Base-by-base conservation (phyloP, 2,329 filamentous ascomycete species). In the Aureobasidium sp. region DNA sequence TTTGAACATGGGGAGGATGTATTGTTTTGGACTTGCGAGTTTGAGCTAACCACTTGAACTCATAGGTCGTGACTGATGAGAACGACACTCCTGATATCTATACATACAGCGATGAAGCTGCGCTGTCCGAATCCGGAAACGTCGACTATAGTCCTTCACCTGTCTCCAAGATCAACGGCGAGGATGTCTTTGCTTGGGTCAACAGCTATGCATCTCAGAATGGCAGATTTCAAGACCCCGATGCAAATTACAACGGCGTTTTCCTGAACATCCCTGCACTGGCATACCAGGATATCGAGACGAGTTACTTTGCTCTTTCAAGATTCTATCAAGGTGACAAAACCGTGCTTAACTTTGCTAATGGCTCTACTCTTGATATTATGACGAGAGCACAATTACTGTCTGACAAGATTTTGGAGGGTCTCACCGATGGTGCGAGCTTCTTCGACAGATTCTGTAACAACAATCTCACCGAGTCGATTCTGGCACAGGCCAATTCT, bases 371-470 rank as follows among this genome's bases (percentile, higher is more conserved):
- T 1, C 69, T 60, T 21, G 69, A 67, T 27, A 62, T 68, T 27
- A 66, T 68, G 55, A 74, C 74, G 11, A 25, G 72, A n/a, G 73
- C 55, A n/a, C 42, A 48, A 8, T 29, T 30, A 8, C 27, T 49
- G 42, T 29, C 32, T 1, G 63, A 69, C 53, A 62, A 62, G 8
- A 65, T 72, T 63, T 74, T 78, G 63, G 67, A 67, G 49, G 69
- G 70, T 49, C 69, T 77, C 39, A 67, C 71, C 27, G 73, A 72
- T 62, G 78, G 77, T 0, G 63, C 69, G 11, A 65, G 71, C 1
- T 76, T 79, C 63, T 79, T 77, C 57, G 49, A 72, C 13, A 70
- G 69, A 42, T 78, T 78, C 61, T 72, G 70, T 60, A 67, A 36
- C n/a, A 44, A 49, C 3, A 42, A 61, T 45, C 32, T 61, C 10